Evolutionary conservation across 2,329 filamentous ascomycete species (phyloP), one percentile per base, ranked within the genome.

Genomic region (Hysterium pulicare): DNA sequence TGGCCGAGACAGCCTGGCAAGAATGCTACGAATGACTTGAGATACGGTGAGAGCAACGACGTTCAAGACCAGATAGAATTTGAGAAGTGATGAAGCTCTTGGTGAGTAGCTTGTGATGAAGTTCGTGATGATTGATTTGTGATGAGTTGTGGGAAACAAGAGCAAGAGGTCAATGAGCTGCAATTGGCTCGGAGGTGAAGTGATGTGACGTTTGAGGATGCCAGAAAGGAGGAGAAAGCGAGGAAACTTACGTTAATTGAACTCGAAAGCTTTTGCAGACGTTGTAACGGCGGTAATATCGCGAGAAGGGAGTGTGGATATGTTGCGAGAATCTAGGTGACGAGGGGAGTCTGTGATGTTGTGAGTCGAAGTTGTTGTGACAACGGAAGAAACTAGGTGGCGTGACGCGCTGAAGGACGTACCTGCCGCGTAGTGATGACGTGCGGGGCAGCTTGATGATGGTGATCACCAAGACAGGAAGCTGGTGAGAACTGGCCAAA

Each of bases 401-500:
- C 23, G 23, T 15, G n/a, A 31, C 3, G 26, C 10, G 37, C 21
- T 3, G 5, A 6, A 19, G n/a, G n/a, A 31, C 37, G 8, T 31
- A 20, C 37, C 11, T 31, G 2, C 10, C n/a, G 20, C 9, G 6
- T 20, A 10, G 17, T 39, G 37, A 20, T 10, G 34, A 16, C 21
- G 13, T n/a, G 5, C 15, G 23, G 34, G n/a, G 26, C 16, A 8
- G 23, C 17, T 31, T n/a, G 23, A 17, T 19, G 23, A 39, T 38
- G 24, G 19, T 16, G 10, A 20, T 19, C 21, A 23, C 15, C 21
- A 33, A 33, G 41, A 36, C 28, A 30, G 32, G 41, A 46, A 34
- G 32, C 41, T 45, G 33, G 34, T 38, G 37, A 36, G 24, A 28
- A 28, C 24, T 28, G 7, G 24, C 19, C 17, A 26, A 28, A n/a